Evolutionary conservation across 2,329 filamentous ascomycete genomes (phyloP), one percentile per base, ranked within the genome.

Genomic region (Aspergillus sp.): DNA sequence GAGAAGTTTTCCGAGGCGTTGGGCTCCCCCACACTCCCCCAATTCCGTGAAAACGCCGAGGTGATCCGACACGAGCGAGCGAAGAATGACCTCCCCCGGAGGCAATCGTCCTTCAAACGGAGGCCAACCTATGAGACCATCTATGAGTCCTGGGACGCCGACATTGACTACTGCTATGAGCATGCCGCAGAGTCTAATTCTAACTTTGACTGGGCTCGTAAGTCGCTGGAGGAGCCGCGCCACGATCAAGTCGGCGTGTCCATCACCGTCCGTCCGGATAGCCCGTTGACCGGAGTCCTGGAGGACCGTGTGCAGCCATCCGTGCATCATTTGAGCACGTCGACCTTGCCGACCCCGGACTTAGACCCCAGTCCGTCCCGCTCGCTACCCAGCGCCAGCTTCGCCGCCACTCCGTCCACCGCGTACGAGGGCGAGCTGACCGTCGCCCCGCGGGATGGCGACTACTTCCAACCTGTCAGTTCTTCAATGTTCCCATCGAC

Each of bases 111-210:
- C 21, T 52, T 57, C 49, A 56, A 23, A 50, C 54, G 49, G 48
- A 60, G 44, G 51, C 58, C 49, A 54, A 55, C 56, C 42, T 60
- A 64, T 40, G 67, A 68, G 25, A 65, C 66, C 29, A 58, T 70
- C 32, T 68, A 67, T 51, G 69, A 70, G 43, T 79, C 78, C 1
- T 86, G 83, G 83, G 82, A 86, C 60, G 81, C 83, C 36, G 81
- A 84, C 54, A 81, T 86, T 51, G 82, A 85, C 58, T 85, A 81
- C 60, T 83, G 81, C 60, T 85, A 85, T 58, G 79, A 84, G 55
- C 78, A 83, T 62, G 81, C 80, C 21, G 78, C 82, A 5, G 83
- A 85, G 65, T 81, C 82, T 1, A 79, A 81, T 48, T 84, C 80
- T 57, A 76, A 86, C 56, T 84, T 83, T 52, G 80, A 85, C 53